These are phyloP conservation scores for Talaromyces sp. DNA, from an alignment of 2,329 filamentous ascomycete genomes.

Conservation along the genomic window DNA sequence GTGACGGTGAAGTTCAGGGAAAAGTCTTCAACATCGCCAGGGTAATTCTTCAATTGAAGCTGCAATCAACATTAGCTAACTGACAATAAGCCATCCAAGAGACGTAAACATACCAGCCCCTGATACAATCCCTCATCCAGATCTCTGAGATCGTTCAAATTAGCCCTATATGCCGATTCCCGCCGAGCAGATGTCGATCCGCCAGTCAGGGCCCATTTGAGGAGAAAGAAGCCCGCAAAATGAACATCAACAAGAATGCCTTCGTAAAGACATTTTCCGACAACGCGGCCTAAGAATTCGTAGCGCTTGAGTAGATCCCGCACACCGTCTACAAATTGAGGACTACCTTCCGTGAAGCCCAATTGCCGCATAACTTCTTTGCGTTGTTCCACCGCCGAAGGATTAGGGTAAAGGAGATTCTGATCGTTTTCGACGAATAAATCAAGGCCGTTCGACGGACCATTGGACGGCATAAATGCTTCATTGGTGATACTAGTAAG, in stretches of 20 bases:
- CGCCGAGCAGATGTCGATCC: constrained; percentile 60
- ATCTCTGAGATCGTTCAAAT: constrained; percentile 88
- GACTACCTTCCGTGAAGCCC: constrained; percentile 53
- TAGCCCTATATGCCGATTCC: constrained; percentile 77
- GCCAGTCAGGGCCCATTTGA: constrained; percentile 85
- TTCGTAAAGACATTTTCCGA: constrained; percentile 97
- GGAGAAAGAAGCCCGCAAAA: constrained; percentile 92
- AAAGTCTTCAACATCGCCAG: constrained; percentile 75
- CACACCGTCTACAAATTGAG: constrained; percentile 57
- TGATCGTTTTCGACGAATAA: constrained; percentile 83
- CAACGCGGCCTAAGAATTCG: constrained; percentile 86
- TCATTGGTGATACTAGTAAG: constrained; percentile 82
- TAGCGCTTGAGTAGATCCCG: constrained; percentile 67
- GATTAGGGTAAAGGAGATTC: constrained; percentile 85
- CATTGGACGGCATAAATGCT: constrained; percentile 65
- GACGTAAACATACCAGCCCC: constrained; percentile 58
- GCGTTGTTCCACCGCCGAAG: constrained; percentile 67
- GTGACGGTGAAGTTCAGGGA: constrained; percentile 85
- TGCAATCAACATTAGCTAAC: constrained; percentile 21
- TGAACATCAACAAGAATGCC: constrained; percentile 89
- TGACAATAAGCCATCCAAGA: neutral
- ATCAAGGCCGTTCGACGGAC: constrained; percentile 52
- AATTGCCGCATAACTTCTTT: constrained; percentile 55
- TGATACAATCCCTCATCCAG: constrained; percentile 88
- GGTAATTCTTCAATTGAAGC: constrained; percentile 75